Conservation (phyloP, 169 alveolate species). For the Theileria luwenshuni region DNA sequence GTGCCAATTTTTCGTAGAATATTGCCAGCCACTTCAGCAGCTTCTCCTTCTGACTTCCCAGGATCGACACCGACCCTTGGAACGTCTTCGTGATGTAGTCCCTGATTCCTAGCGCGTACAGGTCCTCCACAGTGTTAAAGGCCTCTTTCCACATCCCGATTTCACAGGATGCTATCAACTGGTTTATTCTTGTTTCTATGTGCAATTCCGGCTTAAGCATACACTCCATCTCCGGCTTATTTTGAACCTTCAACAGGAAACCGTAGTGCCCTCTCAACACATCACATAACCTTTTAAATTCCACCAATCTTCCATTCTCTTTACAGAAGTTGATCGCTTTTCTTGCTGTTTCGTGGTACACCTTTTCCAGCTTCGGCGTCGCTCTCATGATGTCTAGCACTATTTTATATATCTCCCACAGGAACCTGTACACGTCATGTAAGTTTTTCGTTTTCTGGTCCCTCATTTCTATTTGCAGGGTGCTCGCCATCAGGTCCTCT, state of each 20-base stretch:
- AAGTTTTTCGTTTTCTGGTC: constrained; percentile 78
- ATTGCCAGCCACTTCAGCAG: constrained; percentile 85
- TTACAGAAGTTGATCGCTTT: constrained; percentile 91
- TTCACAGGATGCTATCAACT: constrained; percentile 90
- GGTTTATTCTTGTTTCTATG: constrained; percentile 88
- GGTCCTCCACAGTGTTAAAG: constrained; percentile 92
- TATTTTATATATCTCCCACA: constrained; percentile 94
- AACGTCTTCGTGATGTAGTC: constrained; percentile 74
- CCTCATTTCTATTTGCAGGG: constrained; percentile 82
- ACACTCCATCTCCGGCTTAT: constrained; percentile 83
- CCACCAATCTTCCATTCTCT: constrained; percentile 89
- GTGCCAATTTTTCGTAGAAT: constrained; percentile 88
- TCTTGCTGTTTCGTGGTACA: constrained; percentile 93
- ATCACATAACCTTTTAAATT: constrained; percentile 93
- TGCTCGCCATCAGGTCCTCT: constrained; percentile 81
- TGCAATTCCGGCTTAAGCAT: constrained; percentile 86
- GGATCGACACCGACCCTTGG: constrained; percentile 62
- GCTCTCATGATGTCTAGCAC: constrained; percentile 91
- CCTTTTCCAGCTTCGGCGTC: constrained; percentile 91
- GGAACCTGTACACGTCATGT: constrained; percentile 85
- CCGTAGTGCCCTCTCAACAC: constrained; percentile 89
- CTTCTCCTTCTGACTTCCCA: constrained; percentile 78
- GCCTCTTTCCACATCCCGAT: constrained; percentile 94
- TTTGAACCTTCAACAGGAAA: constrained; percentile 82
- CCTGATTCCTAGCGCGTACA: constrained; percentile 79